Percentiles rank a stretch among this genome's conserved stretches.
Conservation (phyloP, 257 asterid genomes). For the Voacanga thouarsii region DNA sequence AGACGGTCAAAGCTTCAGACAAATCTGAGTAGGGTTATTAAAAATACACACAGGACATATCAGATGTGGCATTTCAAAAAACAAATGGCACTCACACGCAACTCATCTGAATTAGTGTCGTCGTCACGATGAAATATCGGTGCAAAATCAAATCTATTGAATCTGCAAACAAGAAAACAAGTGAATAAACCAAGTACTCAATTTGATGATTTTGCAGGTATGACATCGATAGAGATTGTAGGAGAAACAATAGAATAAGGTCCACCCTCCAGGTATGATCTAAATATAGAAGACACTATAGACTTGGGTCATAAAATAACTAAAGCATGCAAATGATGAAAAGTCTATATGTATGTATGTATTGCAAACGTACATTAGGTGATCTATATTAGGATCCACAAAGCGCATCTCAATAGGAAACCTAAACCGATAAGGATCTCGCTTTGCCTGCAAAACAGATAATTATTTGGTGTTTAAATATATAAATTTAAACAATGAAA, state of each 20-base stretch:
- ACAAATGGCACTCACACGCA: conserved; percentile 65
- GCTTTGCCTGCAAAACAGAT: conserved; percentile 74
- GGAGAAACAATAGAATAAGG: not conserved
- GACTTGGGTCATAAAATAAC: not conserved
- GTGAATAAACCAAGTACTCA: conserved; percentile 21
- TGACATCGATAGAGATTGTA: not conserved
- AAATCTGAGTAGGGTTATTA: not conserved
- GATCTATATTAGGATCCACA: conserved; percentile 90
- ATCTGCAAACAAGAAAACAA: conserved; percentile 56
- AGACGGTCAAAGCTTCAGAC: not conserved
- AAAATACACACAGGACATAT: conserved; percentile 2
- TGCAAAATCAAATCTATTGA: conserved; percentile 77
- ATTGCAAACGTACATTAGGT: conserved; percentile 59
- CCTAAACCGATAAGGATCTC: conserved; percentile 91
- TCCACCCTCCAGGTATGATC: not conserved
- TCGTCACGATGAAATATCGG: conserved; percentile 92
- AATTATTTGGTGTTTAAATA: not conserved
- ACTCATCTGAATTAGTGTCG: conserved; percentile 78
- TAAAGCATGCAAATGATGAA: not conserved
- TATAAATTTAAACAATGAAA: not conserved
- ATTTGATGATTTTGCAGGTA: conserved; percentile 1
- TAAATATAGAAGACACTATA: not conserved
- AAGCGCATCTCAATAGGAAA: conserved; percentile 95
- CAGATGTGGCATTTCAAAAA: conserved; percentile 1
- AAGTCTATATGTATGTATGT: not conserved